A percentile compares a stretch with the other conserved stretches of the same genome.
Conservation (phyloP, 495 filamentous ascomycete species). For the Tuber umbilicatum region DNA sequence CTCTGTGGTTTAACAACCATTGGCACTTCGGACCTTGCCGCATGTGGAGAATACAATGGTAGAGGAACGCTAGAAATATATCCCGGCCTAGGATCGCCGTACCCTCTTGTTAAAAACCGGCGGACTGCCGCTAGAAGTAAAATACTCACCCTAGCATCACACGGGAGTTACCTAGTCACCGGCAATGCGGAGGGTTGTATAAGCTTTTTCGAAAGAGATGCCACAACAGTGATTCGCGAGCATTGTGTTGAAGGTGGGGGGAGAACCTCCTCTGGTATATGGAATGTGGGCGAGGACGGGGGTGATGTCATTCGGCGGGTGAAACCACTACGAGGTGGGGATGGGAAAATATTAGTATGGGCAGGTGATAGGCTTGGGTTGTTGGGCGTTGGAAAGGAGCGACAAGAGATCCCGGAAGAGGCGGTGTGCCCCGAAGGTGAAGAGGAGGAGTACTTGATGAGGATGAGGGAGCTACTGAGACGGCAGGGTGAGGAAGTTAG, state of each 20-base stretch:
- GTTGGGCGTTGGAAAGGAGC: constrained; percentile 51
- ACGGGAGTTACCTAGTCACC: constrained; percentile 77
- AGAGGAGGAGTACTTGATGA: constrained; percentile 18
- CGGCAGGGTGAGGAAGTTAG: constrained; percentile 30
- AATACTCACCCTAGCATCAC: constrained; percentile 73
- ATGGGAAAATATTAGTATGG: constrained; percentile 69
- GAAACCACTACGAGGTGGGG: constrained; percentile 53
- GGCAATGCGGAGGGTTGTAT: constrained; percentile 77
- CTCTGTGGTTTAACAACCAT: constrained; percentile 71
- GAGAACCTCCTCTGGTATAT: constrained; percentile 11
- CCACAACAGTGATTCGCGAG: constrained; percentile 70
- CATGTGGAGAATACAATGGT: constrained; percentile 90
- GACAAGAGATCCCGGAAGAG: constrained; percentile 47
- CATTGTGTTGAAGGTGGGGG: constrained; percentile 59
- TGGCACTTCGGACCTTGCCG: constrained; percentile 58
- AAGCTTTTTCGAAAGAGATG: constrained; percentile 89
- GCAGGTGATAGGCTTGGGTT: constrained; percentile 73
- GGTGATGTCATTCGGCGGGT: constrained; percentile 66
- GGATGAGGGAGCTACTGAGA: constrained; percentile 26
- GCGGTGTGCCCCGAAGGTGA: constrained; percentile 45
- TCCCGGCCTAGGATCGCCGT: constrained; percentile 45
- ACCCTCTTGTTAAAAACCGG: constrained; percentile 57
- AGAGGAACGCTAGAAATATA: constrained; percentile 89
- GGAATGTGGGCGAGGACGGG: constrained; percentile 43
- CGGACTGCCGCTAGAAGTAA: constrained; percentile 76